Percentiles rank a stretch among this genome's conserved stretches.
Conservation (phyloP, 768 basidiomycete species). For the Panellus pusillus region DNA sequence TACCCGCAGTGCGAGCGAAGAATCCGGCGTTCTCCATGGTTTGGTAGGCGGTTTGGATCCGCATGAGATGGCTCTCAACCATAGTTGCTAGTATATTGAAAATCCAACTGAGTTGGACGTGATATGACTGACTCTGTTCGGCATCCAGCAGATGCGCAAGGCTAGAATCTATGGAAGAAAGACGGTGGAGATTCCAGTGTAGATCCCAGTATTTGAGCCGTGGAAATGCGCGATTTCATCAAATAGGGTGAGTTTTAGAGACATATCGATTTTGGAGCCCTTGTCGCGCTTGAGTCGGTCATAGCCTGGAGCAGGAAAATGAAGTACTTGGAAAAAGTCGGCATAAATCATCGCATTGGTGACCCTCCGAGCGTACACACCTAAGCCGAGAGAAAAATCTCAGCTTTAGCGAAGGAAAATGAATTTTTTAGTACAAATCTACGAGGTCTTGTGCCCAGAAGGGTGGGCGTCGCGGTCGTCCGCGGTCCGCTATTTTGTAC, state of each 20-base stretch:
- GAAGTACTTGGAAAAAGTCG: conserved; percentile 1
- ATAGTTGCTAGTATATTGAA: conserved; percentile 5
- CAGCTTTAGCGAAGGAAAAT: background rate
- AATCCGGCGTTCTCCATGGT: conserved; percentile 18
- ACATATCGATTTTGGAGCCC: background rate
- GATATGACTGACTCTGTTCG: conserved; percentile 1
- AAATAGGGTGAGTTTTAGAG: background rate
- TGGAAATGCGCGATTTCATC: conserved; percentile 17
- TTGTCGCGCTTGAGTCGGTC: background rate
- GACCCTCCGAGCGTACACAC: background rate
- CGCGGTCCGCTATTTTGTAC: background rate
- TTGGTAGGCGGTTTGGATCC: conserved; percentile 6
- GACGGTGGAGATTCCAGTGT: background rate
- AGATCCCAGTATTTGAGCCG: conserved; percentile 13
- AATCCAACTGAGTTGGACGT: background rate
- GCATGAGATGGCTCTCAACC: background rate
- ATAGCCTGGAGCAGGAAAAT: too few species aligned
- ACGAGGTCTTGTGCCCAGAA: conserved; percentile 12
- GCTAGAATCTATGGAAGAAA: background rate
- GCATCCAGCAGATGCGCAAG: conserved; percentile 1
- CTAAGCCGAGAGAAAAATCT: background rate
- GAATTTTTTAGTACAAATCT: background rate
- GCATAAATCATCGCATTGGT: conserved; percentile 11
- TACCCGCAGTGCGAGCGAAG: conserved; percentile 9
- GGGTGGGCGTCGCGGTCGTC: conserved; percentile 16